A percentile compares a stretch with the other conserved stretches of the same genome.
These are phyloP conservation scores for Coleophoma cylindrospora DNA, from an alignment of 2,329 filamentous ascomycete species.

Conservation along the genomic window DNA sequence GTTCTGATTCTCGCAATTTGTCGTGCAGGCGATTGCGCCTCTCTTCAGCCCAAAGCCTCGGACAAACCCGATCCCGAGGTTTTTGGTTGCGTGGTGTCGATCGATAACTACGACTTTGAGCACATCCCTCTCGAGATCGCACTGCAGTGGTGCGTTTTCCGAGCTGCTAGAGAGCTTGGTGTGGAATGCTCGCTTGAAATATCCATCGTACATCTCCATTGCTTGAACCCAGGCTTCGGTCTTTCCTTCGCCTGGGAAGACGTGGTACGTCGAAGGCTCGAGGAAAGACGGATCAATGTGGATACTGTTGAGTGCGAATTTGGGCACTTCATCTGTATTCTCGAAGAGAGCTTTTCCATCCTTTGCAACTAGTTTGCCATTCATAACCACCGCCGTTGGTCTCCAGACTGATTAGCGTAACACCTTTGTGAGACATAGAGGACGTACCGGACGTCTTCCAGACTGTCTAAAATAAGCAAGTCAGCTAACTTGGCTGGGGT, in stretches of 20 bases:
- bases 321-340: slow-evolving; percentile 13
- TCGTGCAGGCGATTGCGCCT: slow-evolving; percentile 20
- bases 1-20: slow-evolving; percentile 21
- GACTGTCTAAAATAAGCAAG: slow-evolving; percentile 10
- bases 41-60: slow-evolving; percentile 11
- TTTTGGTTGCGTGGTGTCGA: slow-evolving; percentile 14
- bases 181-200: slow-evolving; percentile 21
- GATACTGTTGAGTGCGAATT: slow-evolving; percentile 15
- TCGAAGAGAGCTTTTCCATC: slow-evolving; percentile 14
- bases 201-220: slow-evolving; percentile 22
- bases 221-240: slow-evolving; percentile 15
- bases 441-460: slow-evolving; percentile 10
- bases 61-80: slow-evolving; percentile 15
- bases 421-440: no score
- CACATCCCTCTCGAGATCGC: slow-evolving; percentile 23
- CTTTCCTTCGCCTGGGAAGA: slow-evolving; percentile 2
- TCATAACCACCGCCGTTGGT: slow-evolving; percentile 13
- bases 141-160: slow-evolving; percentile 18
- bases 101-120: slow-evolving; percentile 19
- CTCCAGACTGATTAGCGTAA: slow-evolving; percentile 2
- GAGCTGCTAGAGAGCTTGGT: slow-evolving; percentile 16
- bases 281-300: slow-evolving; percentile 6
- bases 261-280: slow-evolving; percentile 6
- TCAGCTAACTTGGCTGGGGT: slow-evolving; percentile 17
- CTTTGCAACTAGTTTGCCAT: slow-evolving; percentile 14